Evolutionary conservation across 371 early-diverging fungal genomes (phyloP), one percentile per base, ranked within the genome.

Genomic region (Conidiobolus incongruus): DNA sequence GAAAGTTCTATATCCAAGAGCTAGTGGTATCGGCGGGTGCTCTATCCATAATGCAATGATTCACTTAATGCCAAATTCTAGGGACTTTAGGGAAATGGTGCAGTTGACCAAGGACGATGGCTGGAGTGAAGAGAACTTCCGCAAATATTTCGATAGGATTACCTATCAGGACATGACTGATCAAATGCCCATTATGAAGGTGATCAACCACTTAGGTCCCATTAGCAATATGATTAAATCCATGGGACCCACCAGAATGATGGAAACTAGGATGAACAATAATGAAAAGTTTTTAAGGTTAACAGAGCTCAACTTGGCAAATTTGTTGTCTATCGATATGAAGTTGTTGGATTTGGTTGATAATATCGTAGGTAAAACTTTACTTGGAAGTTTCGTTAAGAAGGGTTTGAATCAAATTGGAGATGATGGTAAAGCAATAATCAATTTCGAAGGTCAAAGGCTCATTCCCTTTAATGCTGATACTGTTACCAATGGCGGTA

Each of bases 1-100:
- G 41, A 20, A 31, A 3, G 44, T 44, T 6, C 15, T 44, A 12
- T 44, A 44, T 23, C 45, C 45, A 5, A 12, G 35, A 5, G 34
- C 30, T 20, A 13, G 24, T 8, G 45, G 23, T n/a, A 6, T 44
- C 16, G 45, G 45, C 2, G 42, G 42, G 13, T 42, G 42, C 22
- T 31, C 32, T 13, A 4, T 42, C 2, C 42, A 42, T n/a, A 33
- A 44, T 20, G 45, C 45, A 1, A 35, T 44, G 45, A 35, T 44
- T 10, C 35, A 33, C 20, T 2, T 44, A 4, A 16, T 22, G 2
- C 45, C 45, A 12, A 33, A 44, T 12, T 4, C 1, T 1, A 4
- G 2, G 1, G 45, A 44, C 16, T 44, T 24, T 17, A 12, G 13
- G 1, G 22, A 35, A 2, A 34, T 44, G 34, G 45, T 44, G 13